phyloP scores from a whole-genome alignment of 2,329 filamentous ascomycete genomes.

The Hymenoscyphus albidus region DNA sequence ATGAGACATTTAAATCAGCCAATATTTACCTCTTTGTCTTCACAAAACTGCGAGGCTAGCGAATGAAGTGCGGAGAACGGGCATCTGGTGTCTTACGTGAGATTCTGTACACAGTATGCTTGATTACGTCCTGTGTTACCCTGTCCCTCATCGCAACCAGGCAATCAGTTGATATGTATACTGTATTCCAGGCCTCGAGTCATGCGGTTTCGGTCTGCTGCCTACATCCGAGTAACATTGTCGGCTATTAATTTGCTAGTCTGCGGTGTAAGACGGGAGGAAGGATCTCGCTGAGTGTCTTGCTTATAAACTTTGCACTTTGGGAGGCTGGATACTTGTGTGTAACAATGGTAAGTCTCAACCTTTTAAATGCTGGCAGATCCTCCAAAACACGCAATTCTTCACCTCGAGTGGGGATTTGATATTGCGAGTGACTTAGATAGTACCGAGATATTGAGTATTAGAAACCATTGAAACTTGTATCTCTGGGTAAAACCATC shows the following conservation, averaged over 20 bases:
- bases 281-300: background rate
- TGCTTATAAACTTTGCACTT: background rate
- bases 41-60: no score
- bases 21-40: no score
- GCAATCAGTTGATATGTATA: no score
- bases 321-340: background rate
- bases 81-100: no score
- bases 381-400: background rate
- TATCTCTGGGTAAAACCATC: background rate
- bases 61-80: no score
- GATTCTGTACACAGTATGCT: no score
- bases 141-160: no score
- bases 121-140: no score
- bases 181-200: no score
- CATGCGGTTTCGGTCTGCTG: no score
- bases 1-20: no score
- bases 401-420: background rate
- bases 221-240: background rate
- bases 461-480: background rate
- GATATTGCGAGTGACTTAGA: background rate
- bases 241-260: background rate
- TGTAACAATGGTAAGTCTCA: background rate
- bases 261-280: background rate
- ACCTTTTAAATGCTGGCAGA: background rate
- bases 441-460: background rate